Evolutionary conservation across 257 asterid genomes (phyloP), one percentile per base, ranked within the genome.

Genomic region (Lycium barbarum): DNA sequence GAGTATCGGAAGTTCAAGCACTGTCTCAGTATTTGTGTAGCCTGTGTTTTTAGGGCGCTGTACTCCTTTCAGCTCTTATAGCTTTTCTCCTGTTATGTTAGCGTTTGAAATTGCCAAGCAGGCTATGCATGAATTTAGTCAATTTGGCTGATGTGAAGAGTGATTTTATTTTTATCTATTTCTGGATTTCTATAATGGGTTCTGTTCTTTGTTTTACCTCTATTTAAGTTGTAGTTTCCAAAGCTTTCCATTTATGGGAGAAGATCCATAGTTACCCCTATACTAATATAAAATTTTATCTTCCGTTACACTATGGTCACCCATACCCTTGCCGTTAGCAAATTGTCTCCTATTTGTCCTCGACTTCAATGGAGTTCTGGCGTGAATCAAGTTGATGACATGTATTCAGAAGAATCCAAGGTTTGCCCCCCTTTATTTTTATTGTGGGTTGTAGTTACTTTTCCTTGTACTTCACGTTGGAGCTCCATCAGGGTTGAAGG

Each of bases 71-170:
- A 76, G 65, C 49, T 13, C 22, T 76, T 14, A 13, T 33, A 76
- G 82, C 33, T 51, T 74, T 74, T 49, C 3, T 51, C 14, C 65
- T 53, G 82, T 53, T 76, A 51, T 26, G 47, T 76, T 76, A 8
- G 49, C 9, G 47, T 51, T 76, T 53, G 49, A 15, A 51, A 76
- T 76, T 43, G 51, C 26, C 47, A 53, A 26, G 82, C 82, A 53
- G 82, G 49, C 53, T 76, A 14, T 76, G 82, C 82, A 53, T 76
- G 47, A 76, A 51, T 22, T 22, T 53, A 22, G 45, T 51, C 82
- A 51, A 53, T 13, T 76, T 51, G 82, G 82, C 82, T 76, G 47
- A 76, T 51, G 47, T 76, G 63, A 76, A 26, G 82, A 76, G 22
- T 14, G 65, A 40, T 76, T 76, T 53, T 76, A 51, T 22, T 76